Base-by-base conservation (phyloP, 176 grass and related monocot genomes). In the Lolium rigidum region DNA sequence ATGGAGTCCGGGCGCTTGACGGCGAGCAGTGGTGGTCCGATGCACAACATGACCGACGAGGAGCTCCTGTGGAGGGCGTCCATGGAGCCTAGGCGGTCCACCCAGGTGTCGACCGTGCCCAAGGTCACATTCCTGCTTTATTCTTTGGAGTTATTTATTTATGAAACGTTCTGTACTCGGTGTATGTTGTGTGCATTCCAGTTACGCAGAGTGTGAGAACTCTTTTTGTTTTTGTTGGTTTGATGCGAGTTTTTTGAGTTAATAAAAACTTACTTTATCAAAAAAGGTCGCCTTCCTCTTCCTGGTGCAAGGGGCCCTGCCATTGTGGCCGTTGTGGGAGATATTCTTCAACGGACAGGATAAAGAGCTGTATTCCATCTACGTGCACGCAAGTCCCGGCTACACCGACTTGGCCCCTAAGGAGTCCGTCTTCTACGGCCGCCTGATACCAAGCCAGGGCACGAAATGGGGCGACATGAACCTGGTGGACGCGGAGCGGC, bases 291-390 rank as follows among this genome's bases (percentile, higher is more conserved):
- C 48, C 10, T 50, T 50, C 48, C 48, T 50, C 48, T 97, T 97
- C 82, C 83, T 94, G 2, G 85, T 82, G 12, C 87, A 64, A 11
- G 86, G 88, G 14, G 16, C 63, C 3, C 38, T 94, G 21, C 94
- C 86, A 1, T 35, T 97, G 17, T 82, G 92, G 51, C 90, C 86
- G 1, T 41, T 97, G 17, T 97, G 95, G 95, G 95, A 97, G 64
- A 81, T 78, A 54, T 97, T 93, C 79, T 94, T 97, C 82, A 62
- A 85, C 1, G 92, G 92, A 0, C 64, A 93, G 62, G 31, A 35
- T 35, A 1, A 92, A 37, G 93, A 72, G n/a, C 9, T 90, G 2
- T 94, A 87, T 70, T 89, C 90, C 85, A 90, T 97, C 44, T 94
- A 97, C 57, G 88, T 97, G 12, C 95, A 97, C 71, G 10, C 86